Conservation (phyloP, 768 basidiomycete species). For the Phanerochaete sordida region DNA sequence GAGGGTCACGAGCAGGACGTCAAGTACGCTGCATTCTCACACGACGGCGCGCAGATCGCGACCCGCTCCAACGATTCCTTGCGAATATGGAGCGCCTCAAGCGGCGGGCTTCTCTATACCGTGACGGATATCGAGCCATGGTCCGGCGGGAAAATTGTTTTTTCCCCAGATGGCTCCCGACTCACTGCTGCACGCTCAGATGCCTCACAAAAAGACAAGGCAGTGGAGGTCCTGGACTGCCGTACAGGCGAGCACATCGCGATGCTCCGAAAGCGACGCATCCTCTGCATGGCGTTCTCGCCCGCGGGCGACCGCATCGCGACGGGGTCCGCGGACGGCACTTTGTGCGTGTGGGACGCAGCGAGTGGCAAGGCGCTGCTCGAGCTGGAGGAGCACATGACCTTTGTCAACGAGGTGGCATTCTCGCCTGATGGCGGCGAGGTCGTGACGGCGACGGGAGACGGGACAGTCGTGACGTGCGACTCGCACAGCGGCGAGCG, state of each 20-base stretch:
- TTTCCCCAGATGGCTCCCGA: conserved; percentile 17
- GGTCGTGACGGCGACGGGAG: conserved; percentile 38
- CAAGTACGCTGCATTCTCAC: conserved; percentile 15
- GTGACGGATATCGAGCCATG: not conserved
- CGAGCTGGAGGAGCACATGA: conserved; percentile 15
- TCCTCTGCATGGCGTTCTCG: conserved; percentile 17
- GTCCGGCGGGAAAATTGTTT: conserved; percentile 13
- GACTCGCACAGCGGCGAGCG: conserved; percentile 15
- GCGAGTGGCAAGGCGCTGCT: conserved; percentile 12
- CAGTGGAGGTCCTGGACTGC: conserved; percentile 13
- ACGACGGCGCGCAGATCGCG: conserved; percentile 19
- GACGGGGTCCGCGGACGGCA: conserved; percentile 20
- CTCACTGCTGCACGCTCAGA: conserved; percentile 13
- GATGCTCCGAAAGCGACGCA: conserved; percentile 18
- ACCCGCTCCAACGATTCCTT: conserved; percentile 20
- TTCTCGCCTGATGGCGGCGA: conserved; percentile 43
- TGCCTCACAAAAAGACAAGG: too few species aligned
- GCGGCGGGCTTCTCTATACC: not conserved
- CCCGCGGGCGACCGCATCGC: conserved; percentile 15
- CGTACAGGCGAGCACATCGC: not conserved
- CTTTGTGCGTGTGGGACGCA: conserved; percentile 22
- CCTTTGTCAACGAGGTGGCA: conserved; percentile 30
- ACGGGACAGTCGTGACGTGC: conserved; percentile 18
- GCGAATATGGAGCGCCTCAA: conserved; percentile 21
- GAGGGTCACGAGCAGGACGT: conserved; percentile 3